phyloP scores from a whole-genome alignment of 257 asterid genomes.

The Vinca minor region DNA sequence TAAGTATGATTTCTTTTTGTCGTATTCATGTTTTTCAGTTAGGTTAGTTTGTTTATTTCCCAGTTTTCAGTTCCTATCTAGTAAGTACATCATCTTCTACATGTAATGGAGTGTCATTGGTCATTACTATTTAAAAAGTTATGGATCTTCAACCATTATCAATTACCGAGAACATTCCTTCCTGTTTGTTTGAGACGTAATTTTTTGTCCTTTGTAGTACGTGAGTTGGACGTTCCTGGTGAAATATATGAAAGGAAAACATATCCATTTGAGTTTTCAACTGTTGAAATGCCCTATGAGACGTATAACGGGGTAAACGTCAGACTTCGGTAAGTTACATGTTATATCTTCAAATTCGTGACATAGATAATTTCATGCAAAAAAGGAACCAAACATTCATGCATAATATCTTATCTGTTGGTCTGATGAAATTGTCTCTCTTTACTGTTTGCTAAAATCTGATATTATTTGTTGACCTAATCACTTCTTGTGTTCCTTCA shows the following conservation, averaged over 20 bases:
- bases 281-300: slow-evolving; percentile 99
- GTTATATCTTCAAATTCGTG: slow-evolving; percentile 3
- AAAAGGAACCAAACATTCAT: background rate
- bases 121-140: too few relatives aligned
- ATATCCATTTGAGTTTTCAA: slow-evolving; percentile 90
- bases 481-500: background rate
- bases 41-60: too few relatives aligned
- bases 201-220: slow-evolving; percentile 36
- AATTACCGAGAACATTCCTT: background rate
- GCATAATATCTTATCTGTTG: background rate
- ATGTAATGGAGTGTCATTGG: background rate
- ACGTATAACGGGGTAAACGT: slow-evolving; percentile 89
- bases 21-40: too few relatives aligned
- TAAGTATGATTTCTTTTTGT: too few relatives aligned
- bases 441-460: too few relatives aligned
- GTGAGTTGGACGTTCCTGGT: slow-evolving; percentile 91
- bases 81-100: background rate
- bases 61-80: too few relatives aligned
- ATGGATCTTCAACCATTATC: background rate
- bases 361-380: background rate
- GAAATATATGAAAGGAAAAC: slow-evolving; percentile 89
- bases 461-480: background rate
- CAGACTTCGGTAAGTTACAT: slow-evolving; percentile 69
- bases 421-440: background rate
- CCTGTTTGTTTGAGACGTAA: slow-evolving; percentile 8